Base-by-base conservation (phyloP, 2,329 filamentous ascomycete species). In the Stagonosporopsis cucurbitacearum region DNA sequence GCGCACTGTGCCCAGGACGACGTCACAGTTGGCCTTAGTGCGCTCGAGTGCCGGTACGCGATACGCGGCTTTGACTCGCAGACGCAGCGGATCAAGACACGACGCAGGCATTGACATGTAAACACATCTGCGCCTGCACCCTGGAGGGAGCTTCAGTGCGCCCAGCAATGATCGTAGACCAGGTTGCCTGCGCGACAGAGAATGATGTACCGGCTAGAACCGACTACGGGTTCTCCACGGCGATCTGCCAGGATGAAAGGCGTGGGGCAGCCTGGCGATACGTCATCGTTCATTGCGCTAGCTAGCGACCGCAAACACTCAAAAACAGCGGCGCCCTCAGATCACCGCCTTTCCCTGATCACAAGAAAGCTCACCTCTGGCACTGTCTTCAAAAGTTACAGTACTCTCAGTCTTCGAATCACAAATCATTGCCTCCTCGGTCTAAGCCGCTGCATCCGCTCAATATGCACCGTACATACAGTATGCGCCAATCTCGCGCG, bases 391-490 rank as follows among this genome's bases (percentile, higher is more conserved):
- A 23, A 47, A 45, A 42, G 19, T 22, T 41, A 20, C 30, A 56
- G 23, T 15, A 37, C 25, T 48, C 17, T 43, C 25, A 28, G 36
- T 43, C 22, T 25, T 35, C n/a, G 39, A 35, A 23, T 33, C 44
- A 39, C 44, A 41, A 47, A 35, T n/a, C n/a, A 19, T 15, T 19
- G 11, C 9, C 6, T 32, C 40, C 8, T 30, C 40, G 15, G 32
- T 17, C 30, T 43, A 41, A 42, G 37, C 47, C 53, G 43, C 26
- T 41, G 15, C 30, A 48, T 37, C 41, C 55, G 53, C 59, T 44
- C 65, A 68, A 49, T 20, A 99, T 99, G 94, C 95, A 99, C 86
- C 92, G 94, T 78, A 97, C 95, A 65, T 99, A 98, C 79, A 68
- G 64, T 57, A 68, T 68, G 95, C 93, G 95, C 88, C 90, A 96